phyloP scores from a whole-genome alignment of 2,329 filamentous ascomycete species.

The Hypoxylon sp. region DNA sequence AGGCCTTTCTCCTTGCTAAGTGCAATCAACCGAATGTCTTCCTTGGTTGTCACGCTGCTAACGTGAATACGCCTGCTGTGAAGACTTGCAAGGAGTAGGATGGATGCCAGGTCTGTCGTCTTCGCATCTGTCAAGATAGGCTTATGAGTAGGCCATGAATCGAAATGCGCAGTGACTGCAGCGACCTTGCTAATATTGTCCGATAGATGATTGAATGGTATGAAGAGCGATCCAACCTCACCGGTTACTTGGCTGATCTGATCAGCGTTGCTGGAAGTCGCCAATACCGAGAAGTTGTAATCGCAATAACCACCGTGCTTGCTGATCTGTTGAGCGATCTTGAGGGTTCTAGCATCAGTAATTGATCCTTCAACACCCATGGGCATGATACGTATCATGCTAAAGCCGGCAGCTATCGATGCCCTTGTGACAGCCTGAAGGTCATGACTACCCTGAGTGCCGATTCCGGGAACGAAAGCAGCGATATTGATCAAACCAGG shows the following conservation, averaged over 20 bases:
- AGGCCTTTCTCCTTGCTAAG: constrained; percentile 84
- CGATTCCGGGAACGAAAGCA: constrained; percentile 80
- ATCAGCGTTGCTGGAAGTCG: constrained; percentile 76
- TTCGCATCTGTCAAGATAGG: constrained; percentile 84
- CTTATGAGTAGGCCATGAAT: constrained; percentile 79
- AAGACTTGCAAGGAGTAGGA: constrained; percentile 78
- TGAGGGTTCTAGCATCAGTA: constrained; percentile 75
- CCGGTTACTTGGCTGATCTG: constrained; percentile 76
- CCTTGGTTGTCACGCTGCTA: constrained; percentile 81
- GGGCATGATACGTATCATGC: constrained; percentile 82
- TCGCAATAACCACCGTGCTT: constrained; percentile 75
- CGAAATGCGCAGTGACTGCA: constrained; percentile 80
- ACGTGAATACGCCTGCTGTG: constrained; percentile 82
- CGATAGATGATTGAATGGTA: constrained; percentile 82
- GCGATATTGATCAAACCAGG: constrained; percentile 81
- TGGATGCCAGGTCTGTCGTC: constrained; percentile 81
- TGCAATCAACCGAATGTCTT: constrained; percentile 79
- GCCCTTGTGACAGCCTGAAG: constrained; percentile 76
- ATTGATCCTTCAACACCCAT: constrained; percentile 76
- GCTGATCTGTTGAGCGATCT: constrained; percentile 75
- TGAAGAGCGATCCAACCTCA: constrained; percentile 82
- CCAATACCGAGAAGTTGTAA: constrained; percentile 81
- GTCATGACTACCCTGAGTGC: constrained; percentile 69
- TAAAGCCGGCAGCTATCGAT: constrained; percentile 78
- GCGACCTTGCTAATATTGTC: constrained; percentile 87